These are phyloP conservation scores for Houttuynia cordata DNA, from an alignment of 164 flowering plant genomes.

Conservation along the genomic window DNA sequence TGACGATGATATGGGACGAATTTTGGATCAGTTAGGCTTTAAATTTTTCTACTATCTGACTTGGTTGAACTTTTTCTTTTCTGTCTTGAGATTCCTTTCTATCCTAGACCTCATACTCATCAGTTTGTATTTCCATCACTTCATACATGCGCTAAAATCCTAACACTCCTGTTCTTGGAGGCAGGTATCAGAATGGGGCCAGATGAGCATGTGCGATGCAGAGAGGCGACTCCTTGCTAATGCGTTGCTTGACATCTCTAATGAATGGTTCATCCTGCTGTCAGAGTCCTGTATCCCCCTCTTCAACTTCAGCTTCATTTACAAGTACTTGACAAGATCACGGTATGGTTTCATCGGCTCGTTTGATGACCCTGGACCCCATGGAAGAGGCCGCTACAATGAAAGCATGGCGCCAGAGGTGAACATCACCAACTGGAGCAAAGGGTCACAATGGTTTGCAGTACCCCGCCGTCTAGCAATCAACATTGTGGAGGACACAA, in stretches of 20 bases:
- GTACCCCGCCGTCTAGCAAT: slow-evolving; percentile 53
- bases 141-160: not conserved
- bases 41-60: too few species aligned
- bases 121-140: not conserved
- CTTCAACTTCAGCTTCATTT: slow-evolving; percentile 45
- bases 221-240: slow-evolving; percentile 89
- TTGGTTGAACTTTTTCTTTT: too few species aligned
- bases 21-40: too few species aligned
- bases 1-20: too few species aligned
- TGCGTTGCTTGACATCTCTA: slow-evolving; percentile 76
- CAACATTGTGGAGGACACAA: slow-evolving; percentile 41
- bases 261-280: slow-evolving; percentile 71
- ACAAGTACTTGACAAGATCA: slow-evolving; percentile 52
- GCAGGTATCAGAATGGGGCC: slow-evolving; percentile 81
- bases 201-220: slow-evolving; percentile 91
- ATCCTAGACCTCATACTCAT: not conserved
- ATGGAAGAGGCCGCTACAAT: slow-evolving; percentile 80
- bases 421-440: slow-evolving; percentile 64
- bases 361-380: slow-evolving; percentile 62
- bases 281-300: slow-evolving; percentile 93
- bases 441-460: slow-evolving; percentile 96
- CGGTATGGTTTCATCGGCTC: slow-evolving; percentile 62
- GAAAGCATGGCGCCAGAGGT: slow-evolving; percentile 58
- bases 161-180: slow-evolving; percentile 1
- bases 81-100: too few species aligned